These are phyloP conservation scores for Amphicarpaea edgeworthii DNA, from an alignment of 306 rosid genomes.

Conservation along the genomic window DNA sequence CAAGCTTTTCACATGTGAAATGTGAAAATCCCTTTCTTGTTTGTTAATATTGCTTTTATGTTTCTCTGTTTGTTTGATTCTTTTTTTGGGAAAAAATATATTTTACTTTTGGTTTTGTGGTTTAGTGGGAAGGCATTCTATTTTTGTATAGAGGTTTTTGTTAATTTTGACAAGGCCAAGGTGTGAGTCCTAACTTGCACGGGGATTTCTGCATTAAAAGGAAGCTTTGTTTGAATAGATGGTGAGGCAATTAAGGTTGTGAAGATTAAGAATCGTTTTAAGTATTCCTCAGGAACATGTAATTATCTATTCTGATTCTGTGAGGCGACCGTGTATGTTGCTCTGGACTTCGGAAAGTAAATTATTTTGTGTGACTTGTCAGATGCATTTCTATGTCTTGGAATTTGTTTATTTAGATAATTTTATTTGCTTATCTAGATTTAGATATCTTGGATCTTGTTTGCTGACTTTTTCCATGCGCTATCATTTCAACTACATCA, in stretches of 20 bases:
- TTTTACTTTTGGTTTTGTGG: not conserved
- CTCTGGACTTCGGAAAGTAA: not conserved
- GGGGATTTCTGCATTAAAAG: not conserved
- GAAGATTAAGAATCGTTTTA: not conserved
- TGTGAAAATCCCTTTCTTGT: conserved; percentile 55
- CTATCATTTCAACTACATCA: conserved; percentile 14
- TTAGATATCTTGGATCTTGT: not conserved
- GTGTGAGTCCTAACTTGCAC: conserved; percentile 17
- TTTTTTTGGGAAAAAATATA: not conserved
- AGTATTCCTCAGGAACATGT: not conserved
- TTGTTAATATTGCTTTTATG: conserved; percentile 18
- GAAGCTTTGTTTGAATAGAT: conserved; percentile 25
- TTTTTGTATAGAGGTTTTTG: conserved; percentile 42
- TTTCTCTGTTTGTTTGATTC: not conserved
- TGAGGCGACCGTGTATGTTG: not conserved
- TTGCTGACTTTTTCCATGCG: conserved; percentile 6
- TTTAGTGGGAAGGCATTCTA: not conserved
- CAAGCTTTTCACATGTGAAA: conserved; percentile 92
- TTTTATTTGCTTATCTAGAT: not conserved
- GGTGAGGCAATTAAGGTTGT: not conserved
- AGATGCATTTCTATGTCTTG: not conserved
- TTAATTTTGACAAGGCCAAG: conserved; percentile 43
- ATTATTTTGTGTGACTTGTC: conserved; percentile 11
- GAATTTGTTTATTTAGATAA: not conserved
- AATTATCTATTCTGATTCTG: not conserved